Evolutionary conservation across 208 protist species (phyloP), one percentile per base, ranked within the genome.

Genomic region (Trypanosoma boissoni): DNA sequence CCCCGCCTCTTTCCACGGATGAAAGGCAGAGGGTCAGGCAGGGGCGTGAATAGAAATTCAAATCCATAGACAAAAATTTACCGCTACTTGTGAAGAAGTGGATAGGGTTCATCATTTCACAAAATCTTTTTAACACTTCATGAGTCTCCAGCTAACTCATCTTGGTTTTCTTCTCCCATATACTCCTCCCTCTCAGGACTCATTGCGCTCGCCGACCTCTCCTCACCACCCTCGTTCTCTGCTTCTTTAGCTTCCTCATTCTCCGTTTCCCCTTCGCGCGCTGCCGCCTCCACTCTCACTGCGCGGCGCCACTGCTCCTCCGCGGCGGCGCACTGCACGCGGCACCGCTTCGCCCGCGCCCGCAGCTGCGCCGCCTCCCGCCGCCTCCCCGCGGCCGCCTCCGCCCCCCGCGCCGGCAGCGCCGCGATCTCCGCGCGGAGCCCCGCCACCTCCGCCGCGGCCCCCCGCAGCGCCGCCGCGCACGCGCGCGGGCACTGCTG

Each of bases 381-480:
- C 37, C 42, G 28, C 39, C 62, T 57, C 20, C 78, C 42, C 46
- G 32, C 43, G 10, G 48, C 57, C 7, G 65, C 31, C 21, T 28
- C 36, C 18, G 21, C 41, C 31, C 59, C 27, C 28, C 52, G 68
- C 37, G 45, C 26, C 39, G 65, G 60, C 20, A 80, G 41, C 46
- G 32, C 43, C 10, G 48, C 57, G 3, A 68, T 37, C 21, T 28
- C 36, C 8, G 49, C 58, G 2, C 58, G 63, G 28, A 68, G 43
- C 29, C 73, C 49, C 56, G 73, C 71, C 21, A 88, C 55, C 23
- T 81, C 63, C 3, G 58, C 69, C 2, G 65, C 59, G 0, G 74
- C 68, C 29, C 69, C 65, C 5, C 62, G 58, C 46, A 87, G 68
- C 34, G 55, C 54, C 31, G 37, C 16, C 16, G 3, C 28, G 26